Base-by-base conservation (phyloP, 495 filamentous ascomycete genomes). In the Neurospora cerealis region DNA sequence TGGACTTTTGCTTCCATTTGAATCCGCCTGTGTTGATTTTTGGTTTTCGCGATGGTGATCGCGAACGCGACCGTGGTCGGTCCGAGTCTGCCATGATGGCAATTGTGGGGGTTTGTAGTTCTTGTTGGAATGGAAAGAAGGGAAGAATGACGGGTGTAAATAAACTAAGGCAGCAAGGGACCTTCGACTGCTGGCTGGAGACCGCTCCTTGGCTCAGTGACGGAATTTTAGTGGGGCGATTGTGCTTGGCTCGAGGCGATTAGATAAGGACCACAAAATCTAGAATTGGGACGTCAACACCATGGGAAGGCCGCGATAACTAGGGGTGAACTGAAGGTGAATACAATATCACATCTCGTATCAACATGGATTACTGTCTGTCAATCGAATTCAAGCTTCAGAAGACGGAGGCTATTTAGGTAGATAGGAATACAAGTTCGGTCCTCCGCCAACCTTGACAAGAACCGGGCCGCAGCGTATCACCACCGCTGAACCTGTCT, bases 1-100 rank as follows among this genome's bases (percentile, higher is more conserved):
- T 83, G 72, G 86, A 83, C 79, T 90, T 91, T 42, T 90, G 88
- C 77, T 92, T 92, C 89, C 89, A 92, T 69, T 84, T 86, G 80
- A 91, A 91, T 0, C 89, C 89, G 41, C 87, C 86, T 13, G 86
- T 83, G 54, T 74, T 72, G 70, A 78, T 81, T 74, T 84, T 86
- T 5, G 82, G 83, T 13, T 80, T 79, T 5, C 76, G 78, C 24
- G 79, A 75, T 4, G 79, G 81, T 8, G 77, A 80, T 39, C 80
- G 78, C 37, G 79, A 81, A 24, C 81, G 80, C n/a, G 83, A 82
- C 17, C 81, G 78, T 69, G 80, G 81, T 71, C 80, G 75, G 39
- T 75, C 73, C 0, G 78, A 78, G 71, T 82, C 79, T 36, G 74
- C 74, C 79, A 82, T 82, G n/a, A 21, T 73, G 71, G 54, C 79